A percentile compares a stretch with the other conserved stretches of the same genome.
These are phyloP conservation scores for Trichoderma hamatum DNA, from an alignment of 2,329 filamentous ascomycete species.

Conservation along the genomic window DNA sequence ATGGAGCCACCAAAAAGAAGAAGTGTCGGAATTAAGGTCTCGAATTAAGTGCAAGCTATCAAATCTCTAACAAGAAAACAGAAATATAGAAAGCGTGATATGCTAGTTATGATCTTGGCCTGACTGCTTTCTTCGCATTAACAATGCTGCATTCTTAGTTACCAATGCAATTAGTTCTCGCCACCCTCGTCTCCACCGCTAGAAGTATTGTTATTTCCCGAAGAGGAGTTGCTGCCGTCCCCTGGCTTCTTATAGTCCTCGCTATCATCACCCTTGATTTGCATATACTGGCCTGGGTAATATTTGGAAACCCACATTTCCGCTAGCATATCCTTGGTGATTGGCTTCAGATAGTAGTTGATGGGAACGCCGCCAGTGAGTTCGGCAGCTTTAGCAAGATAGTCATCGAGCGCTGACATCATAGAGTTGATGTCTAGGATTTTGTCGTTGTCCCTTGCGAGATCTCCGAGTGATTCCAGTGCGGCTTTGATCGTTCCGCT, in stretches of 20 bases:
- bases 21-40: no score
- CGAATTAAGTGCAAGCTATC: neutral
- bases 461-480: neutral
- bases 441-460: neutral
- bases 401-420: neutral
- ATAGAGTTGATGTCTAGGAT: neutral
- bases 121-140: neutral
- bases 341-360: neutral
- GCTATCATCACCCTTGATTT: neutral
- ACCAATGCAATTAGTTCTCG: neutral
- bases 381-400: neutral
- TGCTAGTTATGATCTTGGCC: neutral
- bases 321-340: constrained; percentile 10
- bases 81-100: neutral
- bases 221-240: neutral
- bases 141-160: neutral
- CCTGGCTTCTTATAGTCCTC: neutral
- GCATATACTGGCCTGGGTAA: neutral
- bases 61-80: neutral
- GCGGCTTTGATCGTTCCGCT: neutral
- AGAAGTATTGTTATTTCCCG: neutral
- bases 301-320: constrained; percentile 3
- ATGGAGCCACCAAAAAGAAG: no score
- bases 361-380: neutral
- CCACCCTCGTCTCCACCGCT: neutral